These are phyloP conservation scores for Asterella californica DNA, from an alignment of 225 moss, liverwort and hornwort species.

Conservation along the genomic window DNA sequence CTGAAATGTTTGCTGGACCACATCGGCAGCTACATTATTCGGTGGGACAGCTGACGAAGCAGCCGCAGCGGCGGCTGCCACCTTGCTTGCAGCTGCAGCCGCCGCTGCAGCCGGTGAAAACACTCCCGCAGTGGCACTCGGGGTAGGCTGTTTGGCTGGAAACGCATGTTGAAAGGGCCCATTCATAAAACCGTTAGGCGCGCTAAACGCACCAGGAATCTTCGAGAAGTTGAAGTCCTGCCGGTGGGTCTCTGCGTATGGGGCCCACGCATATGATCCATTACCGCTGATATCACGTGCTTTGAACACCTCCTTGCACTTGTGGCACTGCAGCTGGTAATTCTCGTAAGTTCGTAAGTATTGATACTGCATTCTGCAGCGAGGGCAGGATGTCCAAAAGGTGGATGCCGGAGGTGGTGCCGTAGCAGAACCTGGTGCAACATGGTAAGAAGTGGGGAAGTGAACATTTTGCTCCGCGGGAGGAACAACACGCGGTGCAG, in stretches of 20 bases:
- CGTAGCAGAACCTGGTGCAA: slow-evolving; percentile 22
- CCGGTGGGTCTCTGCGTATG: slow-evolving; percentile 38
- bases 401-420: slow-evolving; percentile 33
- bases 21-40: slow-evolving; percentile 46
- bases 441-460: slow-evolving; percentile 37
- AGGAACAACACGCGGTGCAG: slow-evolving; percentile 30
- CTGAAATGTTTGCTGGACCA: slow-evolving; percentile 66
- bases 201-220: slow-evolving; percentile 32
- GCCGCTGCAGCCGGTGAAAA: slow-evolving; percentile 38
- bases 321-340: slow-evolving; percentile 64
- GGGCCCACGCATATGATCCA: slow-evolving; percentile 24
- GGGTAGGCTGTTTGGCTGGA: slow-evolving; percentile 8
- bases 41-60: slow-evolving; percentile 41
- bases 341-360: slow-evolving; percentile 64
- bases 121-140: slow-evolving; percentile 3
- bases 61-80: slow-evolving; percentile 45
- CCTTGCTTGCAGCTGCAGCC: slow-evolving; percentile 38
- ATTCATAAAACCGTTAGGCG: slow-evolving; percentile 46
- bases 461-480: slow-evolving; percentile 31
- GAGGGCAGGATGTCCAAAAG: slow-evolving; percentile 85
- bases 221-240: slow-evolving; percentile 47
- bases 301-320: slow-evolving; percentile 60
- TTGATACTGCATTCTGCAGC: slow-evolving; percentile 77
- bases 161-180: slow-evolving; percentile 16
- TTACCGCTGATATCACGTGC: slow-evolving; percentile 58